A percentile compares a stretch with the other conserved stretches of the same genome.
These are phyloP conservation scores for Mucor saturninus DNA, from an alignment of 371 early-diverging fungal genomes.

Conservation along the genomic window DNA sequence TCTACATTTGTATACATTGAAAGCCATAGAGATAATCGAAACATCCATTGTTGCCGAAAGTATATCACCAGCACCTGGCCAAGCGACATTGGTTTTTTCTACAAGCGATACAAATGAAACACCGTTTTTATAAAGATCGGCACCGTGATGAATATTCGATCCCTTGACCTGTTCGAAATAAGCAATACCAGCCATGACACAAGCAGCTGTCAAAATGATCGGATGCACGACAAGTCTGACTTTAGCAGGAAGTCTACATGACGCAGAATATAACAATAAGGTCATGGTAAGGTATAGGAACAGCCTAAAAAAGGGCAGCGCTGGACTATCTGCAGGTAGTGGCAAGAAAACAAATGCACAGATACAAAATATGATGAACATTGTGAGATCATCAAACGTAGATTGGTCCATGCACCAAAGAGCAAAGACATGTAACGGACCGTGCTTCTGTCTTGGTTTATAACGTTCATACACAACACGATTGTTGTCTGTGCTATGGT, in stretches of 20 bases:
- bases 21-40: slow-evolving; percentile 35
- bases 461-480: background rate
- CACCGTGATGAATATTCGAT: slow-evolving; percentile 25
- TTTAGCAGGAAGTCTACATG: slow-evolving; percentile 20
- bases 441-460: slow-evolving; percentile 10
- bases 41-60: slow-evolving; percentile 35
- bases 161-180: slow-evolving; percentile 34
- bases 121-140: slow-evolving; percentile 16
- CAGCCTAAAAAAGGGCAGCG: slow-evolving; percentile 30
- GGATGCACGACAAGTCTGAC: slow-evolving; percentile 29
- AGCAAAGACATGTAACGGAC: slow-evolving; percentile 21
- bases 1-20: slow-evolving; percentile 35
- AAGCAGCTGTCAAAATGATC: slow-evolving; percentile 29
- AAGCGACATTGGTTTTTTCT: slow-evolving; percentile 27
- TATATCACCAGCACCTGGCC: slow-evolving; percentile 44
- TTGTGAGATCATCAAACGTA: slow-evolving; percentile 24
- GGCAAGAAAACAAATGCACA: slow-evolving; percentile 34
- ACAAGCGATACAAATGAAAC: slow-evolving; percentile 25
- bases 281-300: slow-evolving; percentile 32
- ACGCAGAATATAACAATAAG: slow-evolving; percentile 15
- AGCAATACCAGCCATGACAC: slow-evolving; percentile 29
- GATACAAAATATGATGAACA: slow-evolving; percentile 22
- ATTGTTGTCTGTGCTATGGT: background rate
- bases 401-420: slow-evolving; percentile 31
- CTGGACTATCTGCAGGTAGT: slow-evolving; percentile 23